These are phyloP conservation scores for Debaryomyces maramus DNA, from an alignment of 805 yeast species.

Conservation along the genomic window DNA sequence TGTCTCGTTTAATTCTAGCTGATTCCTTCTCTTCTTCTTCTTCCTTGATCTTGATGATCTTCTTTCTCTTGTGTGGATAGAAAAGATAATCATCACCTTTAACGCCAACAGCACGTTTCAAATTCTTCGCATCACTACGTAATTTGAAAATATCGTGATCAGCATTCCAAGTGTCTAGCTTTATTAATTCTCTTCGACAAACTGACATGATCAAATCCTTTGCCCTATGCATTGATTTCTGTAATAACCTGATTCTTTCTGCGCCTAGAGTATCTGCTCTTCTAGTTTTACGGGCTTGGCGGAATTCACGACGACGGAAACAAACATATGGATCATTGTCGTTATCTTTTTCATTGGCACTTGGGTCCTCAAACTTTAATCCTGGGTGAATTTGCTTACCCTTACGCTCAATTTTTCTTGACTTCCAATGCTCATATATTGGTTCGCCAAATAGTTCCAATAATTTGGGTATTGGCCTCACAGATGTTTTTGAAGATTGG, in stretches of 20 bases:
- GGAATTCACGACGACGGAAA: constrained; percentile 90
- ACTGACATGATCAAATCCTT: constrained; percentile 65
- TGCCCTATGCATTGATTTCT: constrained; percentile 75
- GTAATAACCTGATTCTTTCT: constrained; percentile 73
- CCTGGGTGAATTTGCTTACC: constrained; percentile 75
- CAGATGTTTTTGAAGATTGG: constrained; percentile 12
- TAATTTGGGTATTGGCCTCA: constrained; percentile 49
- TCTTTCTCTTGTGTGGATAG: constrained; percentile 73
- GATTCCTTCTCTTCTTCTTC: constrained; percentile 30
- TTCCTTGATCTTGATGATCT: constrained; percentile 34
- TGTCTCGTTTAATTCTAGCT: constrained; percentile 22
- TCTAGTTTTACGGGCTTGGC: constrained; percentile 95
- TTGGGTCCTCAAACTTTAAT: constrained; percentile 80
- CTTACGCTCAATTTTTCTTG: constrained; percentile 63
- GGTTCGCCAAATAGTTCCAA: constrained; percentile 60
- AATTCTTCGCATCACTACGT: constrained; percentile 66
- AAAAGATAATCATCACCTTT: constrained; percentile 85
- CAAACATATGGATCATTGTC: constrained; percentile 94
- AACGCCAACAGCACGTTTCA: constrained; percentile 74
- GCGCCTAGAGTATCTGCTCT: constrained; percentile 89
- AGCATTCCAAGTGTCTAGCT: constrained; percentile 57
- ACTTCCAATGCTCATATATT: constrained; percentile 81
- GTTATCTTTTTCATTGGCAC: constrained; percentile 70
- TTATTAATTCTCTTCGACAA: constrained; percentile 69
- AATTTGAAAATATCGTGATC: constrained; percentile 71